Percentiles rank a stretch among this genome's conserved stretches.
Conservation (phyloP, 106 monocot species). For the Allium cepa region DNA sequence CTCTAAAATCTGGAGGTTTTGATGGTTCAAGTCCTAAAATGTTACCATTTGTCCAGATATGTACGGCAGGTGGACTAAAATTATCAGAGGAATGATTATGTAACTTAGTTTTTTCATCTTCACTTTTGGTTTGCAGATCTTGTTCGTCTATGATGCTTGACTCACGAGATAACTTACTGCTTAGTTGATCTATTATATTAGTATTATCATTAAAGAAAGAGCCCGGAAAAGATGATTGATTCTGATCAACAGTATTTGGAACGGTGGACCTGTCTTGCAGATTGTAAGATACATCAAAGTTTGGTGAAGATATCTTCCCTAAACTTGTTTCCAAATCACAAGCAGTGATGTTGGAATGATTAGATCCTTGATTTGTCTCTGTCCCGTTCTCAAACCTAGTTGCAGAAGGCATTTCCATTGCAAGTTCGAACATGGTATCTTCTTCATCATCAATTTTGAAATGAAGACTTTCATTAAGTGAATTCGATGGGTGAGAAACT, state of each 20-base stretch:
- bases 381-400: too few relatives aligned
- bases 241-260: too few relatives aligned
- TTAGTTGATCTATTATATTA: too few relatives aligned
- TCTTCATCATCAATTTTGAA: slow-evolving; percentile 17
- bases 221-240: too few relatives aligned
- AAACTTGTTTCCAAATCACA: too few relatives aligned
- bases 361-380: too few relatives aligned
- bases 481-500: slow-evolving; percentile 12
- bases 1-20: slow-evolving; percentile 70
- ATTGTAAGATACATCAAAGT: too few relatives aligned
- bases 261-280: too few relatives aligned
- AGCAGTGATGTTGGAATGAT: too few relatives aligned
- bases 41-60: slow-evolving; percentile 87
- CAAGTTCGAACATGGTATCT: slow-evolving; percentile 14
- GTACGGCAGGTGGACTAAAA: slow-evolving; percentile 22
- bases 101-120: neutral
- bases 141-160: slow-evolving; percentile 10
- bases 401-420: neutral
- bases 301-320: too few relatives aligned
- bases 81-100: slow-evolving; percentile 15
- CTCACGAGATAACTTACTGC: neutral
- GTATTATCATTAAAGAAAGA: too few relatives aligned
- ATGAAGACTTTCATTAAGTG: slow-evolving; percentile 12
- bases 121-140: slow-evolving; percentile 1
- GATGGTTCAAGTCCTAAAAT: slow-evolving; percentile 94